A percentile compares a stretch with the other conserved stretches of the same genome.
These are phyloP conservation scores for Salix exigua DNA, from an alignment of 345 rosid genomes.

Conservation along the genomic window DNA sequence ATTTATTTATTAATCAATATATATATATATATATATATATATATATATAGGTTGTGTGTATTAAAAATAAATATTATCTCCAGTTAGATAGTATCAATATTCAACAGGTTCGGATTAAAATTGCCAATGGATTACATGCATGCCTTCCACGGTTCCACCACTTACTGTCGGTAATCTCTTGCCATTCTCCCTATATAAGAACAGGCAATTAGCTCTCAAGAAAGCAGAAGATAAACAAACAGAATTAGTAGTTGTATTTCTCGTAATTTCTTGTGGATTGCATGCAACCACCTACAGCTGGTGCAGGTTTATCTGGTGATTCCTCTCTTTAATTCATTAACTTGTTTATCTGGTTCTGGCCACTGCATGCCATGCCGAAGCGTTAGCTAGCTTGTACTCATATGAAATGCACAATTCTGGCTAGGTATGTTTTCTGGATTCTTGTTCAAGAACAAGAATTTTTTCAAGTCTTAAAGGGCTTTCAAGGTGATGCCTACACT, in stretches of 20 bases:
- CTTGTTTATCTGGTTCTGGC: neutral
- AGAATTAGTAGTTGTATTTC: neutral
- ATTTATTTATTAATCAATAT: too few relatives aligned
- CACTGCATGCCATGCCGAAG: neutral
- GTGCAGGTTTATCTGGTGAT: constrained; percentile 10
- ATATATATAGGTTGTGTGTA: too few relatives aligned
- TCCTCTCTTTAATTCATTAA: neutral
- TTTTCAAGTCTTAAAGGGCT: neutral
- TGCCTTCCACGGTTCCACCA: too few relatives aligned
- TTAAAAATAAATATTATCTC: too few relatives aligned
- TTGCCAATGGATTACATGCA: too few relatives aligned
- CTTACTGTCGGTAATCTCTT: neutral
- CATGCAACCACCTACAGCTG: neutral
- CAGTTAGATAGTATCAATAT: too few relatives aligned
- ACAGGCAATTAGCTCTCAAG: neutral
- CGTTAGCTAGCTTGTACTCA: neutral
- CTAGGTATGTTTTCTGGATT: neutral
- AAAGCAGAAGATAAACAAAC: neutral
- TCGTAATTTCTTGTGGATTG: neutral
- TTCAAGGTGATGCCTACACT: neutral
- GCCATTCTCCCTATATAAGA: neutral
- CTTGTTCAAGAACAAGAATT: neutral
- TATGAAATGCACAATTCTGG: too few relatives aligned
- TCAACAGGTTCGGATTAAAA: too few relatives aligned
- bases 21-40: too few relatives aligned